Evolutionary conservation across 768 basidiomycete species (phyloP).

Genomic region (Lentinus brumalis): DNA sequence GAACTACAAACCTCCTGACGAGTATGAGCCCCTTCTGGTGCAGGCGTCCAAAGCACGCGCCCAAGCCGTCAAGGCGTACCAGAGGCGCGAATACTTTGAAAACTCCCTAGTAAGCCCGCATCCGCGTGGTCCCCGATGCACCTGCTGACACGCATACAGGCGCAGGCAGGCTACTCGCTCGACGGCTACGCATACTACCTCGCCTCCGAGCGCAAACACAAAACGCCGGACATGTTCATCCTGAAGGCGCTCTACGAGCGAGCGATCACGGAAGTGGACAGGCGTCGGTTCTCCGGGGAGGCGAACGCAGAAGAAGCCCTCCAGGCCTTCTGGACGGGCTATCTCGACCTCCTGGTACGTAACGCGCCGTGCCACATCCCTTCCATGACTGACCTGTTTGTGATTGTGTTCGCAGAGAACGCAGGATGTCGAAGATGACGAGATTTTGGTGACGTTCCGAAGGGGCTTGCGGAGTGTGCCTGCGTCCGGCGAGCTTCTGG

Average conservation of each 20-base stretch:
- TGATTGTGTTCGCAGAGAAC: conserved; percentile 42
- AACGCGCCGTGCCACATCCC: not conserved
- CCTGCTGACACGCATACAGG: conserved; percentile 19
- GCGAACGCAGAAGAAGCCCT: conserved; percentile 58
- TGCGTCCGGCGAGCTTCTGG: conserved; percentile 76
- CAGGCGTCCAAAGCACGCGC: conserved; percentile 73
- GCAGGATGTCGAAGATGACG: conserved; percentile 44
- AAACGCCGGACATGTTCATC: conserved; percentile 58
- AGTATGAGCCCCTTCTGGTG: conserved; percentile 79
- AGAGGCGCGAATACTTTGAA: conserved; percentile 67
- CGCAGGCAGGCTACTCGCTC: conserved; percentile 41
- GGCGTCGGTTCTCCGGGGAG: conserved; percentile 55
- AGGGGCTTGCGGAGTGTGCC: conserved; percentile 76
- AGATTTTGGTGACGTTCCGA: conserved; percentile 45
- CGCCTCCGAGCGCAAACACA: conserved; percentile 60
- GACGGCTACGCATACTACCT: conserved; percentile 67
- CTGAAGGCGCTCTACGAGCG: conserved; percentile 69
- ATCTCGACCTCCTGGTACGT: conserved; percentile 69
- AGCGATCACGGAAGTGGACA: conserved; percentile 72
- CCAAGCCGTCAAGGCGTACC: conserved; percentile 59
- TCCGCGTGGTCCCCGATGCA: conserved; percentile 13
- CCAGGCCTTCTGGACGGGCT: conserved; percentile 71
- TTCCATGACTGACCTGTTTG: not conserved
- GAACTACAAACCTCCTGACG: conserved; percentile 64
- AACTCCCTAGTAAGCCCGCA: conserved; percentile 52